These are phyloP conservation scores for Durio zibethinus DNA, from an alignment of 345 rosid genomes.

Conservation along the genomic window DNA sequence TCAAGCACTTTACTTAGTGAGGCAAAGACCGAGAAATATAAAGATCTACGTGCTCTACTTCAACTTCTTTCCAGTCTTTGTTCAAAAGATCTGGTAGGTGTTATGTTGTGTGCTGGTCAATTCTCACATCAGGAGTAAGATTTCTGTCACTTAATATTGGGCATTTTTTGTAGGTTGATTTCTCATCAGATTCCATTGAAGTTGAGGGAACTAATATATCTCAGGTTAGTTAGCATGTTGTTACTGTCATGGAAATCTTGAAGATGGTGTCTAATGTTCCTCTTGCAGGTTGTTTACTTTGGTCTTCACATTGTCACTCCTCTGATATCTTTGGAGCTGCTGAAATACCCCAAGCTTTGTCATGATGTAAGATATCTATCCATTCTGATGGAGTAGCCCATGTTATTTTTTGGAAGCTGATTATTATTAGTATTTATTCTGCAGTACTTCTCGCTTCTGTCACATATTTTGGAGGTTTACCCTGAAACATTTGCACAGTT, in stretches of 20 bases:
- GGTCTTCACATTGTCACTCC: conserved; percentile 92
- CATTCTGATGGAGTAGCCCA: not conserved
- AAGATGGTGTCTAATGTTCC: conserved; percentile 32
- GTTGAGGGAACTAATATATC: conserved; percentile 67
- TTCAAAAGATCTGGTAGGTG: conserved; percentile 84
- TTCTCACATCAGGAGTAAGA: not conserved
- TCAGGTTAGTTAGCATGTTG: conserved; percentile 51
- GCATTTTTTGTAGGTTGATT: conserved; percentile 63
- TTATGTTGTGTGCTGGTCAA: not conserved
- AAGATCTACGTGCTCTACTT: conserved; percentile 93
- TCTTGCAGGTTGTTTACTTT: conserved; percentile 82
- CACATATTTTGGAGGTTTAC: conserved; percentile 94
- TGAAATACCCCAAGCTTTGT: conserved; percentile 98
- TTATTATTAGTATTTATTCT: conserved; percentile 20
- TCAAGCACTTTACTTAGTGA: conserved; percentile 83
- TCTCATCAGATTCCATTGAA: conserved; percentile 78
- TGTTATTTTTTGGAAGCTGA: conserved; percentile 19
- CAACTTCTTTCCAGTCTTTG: conserved; percentile 92
- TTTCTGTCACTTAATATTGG: not conserved
- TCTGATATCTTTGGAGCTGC: conserved; percentile 79
- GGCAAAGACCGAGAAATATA: conserved; percentile 78
- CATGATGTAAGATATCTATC: conserved; percentile 65
- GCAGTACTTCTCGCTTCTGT: conserved; percentile 84
- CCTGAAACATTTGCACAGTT: conserved; percentile 84
- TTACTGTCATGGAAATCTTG: conserved; percentile 14